phyloP scores from a whole-genome alignment of 176 grass and related monocot species.

The Eragrostis nindensis region DNA sequence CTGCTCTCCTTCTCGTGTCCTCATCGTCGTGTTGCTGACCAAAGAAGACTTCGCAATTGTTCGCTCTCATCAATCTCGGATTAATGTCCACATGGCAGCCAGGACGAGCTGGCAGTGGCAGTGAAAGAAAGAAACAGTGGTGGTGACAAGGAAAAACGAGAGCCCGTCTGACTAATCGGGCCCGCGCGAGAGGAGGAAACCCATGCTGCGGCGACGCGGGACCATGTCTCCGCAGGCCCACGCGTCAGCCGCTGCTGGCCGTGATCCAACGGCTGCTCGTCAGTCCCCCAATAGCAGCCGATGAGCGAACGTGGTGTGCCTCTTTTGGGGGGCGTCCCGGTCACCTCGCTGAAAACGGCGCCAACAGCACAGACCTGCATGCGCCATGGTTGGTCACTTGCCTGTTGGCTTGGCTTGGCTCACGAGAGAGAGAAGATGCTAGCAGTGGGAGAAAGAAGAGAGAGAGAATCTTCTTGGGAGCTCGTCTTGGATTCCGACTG shows the following conservation, averaged over 20 bases:
- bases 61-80: not conserved
- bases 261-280: not conserved
- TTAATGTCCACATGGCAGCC: not conserved
- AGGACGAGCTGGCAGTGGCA: not conserved
- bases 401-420: too few relatives aligned
- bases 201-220: not conserved
- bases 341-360: not conserved
- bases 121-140: not conserved
- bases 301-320: slow-evolving; percentile 1
- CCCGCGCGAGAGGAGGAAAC: not conserved
- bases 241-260: not conserved
- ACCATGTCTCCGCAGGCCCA: not conserved
- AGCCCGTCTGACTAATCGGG: not conserved
- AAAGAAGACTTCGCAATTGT: not conserved
- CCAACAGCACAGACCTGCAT: not conserved
- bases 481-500: slow-evolving; percentile 38
- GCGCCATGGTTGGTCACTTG: not conserved
- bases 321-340: not conserved
- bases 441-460: slow-evolving; percentile 1
- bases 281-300: not conserved
- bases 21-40: not conserved
- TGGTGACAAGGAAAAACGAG: too few relatives aligned
- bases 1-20: too few relatives aligned
- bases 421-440: not conserved
- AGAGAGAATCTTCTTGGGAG: slow-evolving; percentile 16